phyloP scores from a whole-genome alignment of 225 moss, liverwort and hornwort genomes.

The Pleurozium schreberi region DNA sequence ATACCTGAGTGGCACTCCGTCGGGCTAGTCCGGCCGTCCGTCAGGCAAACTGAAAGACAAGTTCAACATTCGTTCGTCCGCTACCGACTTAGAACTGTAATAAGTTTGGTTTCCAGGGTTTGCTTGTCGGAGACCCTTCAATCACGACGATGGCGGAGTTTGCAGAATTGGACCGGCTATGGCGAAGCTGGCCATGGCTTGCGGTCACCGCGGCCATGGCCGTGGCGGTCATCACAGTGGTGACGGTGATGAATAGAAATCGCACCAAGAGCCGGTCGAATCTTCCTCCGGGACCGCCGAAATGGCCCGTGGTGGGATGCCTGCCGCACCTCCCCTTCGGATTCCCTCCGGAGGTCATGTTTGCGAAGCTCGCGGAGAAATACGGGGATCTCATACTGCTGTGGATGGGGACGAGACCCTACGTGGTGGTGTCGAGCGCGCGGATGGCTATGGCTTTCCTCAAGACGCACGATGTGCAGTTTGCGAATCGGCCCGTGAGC shows the following conservation, averaged over 20 bases:
- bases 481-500: constrained; percentile 22
- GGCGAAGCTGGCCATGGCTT: constrained; percentile 9
- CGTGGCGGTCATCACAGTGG: not conserved
- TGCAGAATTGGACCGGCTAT: not conserved
- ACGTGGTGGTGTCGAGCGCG: constrained; percentile 31
- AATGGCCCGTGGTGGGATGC: constrained; percentile 36
- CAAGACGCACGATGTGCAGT: constrained; percentile 31
- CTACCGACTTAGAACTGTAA: no score
- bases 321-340: not conserved
- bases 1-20: no score
- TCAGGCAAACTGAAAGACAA: not conserved
- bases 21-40: no score
- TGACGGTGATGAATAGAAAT: not conserved
- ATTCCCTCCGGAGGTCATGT: constrained; percentile 13
- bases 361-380: constrained; percentile 25
- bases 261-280: not conserved
- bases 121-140: not conserved
- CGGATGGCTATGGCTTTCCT: constrained; percentile 36
- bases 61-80: not conserved
- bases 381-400: constrained; percentile 33
- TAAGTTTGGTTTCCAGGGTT: not conserved
- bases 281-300: constrained; percentile 30
- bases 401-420: constrained; percentile 29
- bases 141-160: not conserved
- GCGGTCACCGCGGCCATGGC: not conserved